Percentiles rank a stretch among this genome's conserved stretches.
phyloP scores from a whole-genome alignment of 1,284 basidiomycete genomes.

The Trichosporon sp. region DNA sequence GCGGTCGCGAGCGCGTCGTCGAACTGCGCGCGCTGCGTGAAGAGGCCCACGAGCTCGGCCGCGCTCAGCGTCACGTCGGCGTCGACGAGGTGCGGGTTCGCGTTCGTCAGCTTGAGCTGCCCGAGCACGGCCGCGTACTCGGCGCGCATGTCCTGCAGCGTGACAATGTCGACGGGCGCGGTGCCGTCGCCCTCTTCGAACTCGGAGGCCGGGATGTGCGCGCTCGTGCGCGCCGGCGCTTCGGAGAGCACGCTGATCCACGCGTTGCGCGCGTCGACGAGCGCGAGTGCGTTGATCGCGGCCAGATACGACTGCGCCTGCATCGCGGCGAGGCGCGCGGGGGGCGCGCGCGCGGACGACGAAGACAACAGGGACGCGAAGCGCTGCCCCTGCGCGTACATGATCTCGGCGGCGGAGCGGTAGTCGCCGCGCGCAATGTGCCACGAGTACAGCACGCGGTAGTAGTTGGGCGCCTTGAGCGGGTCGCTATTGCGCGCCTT shows the following conservation, averaged over 20 bases:
- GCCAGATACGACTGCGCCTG: constrained; percentile 77
- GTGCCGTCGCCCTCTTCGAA: constrained; percentile 58
- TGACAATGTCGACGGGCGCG: constrained; percentile 67
- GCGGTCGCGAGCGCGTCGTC: constrained; percentile 76
- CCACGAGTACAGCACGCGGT: constrained; percentile 92
- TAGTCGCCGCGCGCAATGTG: constrained; percentile 80
- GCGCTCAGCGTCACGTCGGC: constrained; percentile 63
- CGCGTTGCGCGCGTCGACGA: constrained; percentile 74
- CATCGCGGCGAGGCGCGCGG: constrained; percentile 62
- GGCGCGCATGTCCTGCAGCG: constrained; percentile 73
- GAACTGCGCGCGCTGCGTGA: constrained; percentile 74
- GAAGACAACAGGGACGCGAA: constrained; percentile 55
- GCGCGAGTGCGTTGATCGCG: constrained; percentile 80
- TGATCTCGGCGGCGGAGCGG: constrained; percentile 77
- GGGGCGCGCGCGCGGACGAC: constrained; percentile 31
- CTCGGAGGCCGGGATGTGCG: constrained; percentile 71
- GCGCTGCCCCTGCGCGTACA: constrained; percentile 89
- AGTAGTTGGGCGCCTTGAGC: constrained; percentile 77
- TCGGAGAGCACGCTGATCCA: constrained; percentile 63
- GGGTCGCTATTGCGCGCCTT: constrained; percentile 94
- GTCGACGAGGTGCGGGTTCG: constrained; percentile 57
- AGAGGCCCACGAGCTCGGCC: constrained; percentile 68
- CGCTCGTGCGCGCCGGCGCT: constrained; percentile 50
- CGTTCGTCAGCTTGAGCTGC: constrained; percentile 67
- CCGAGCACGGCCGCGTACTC: constrained; percentile 78